Evolutionary conservation across 192 early-diverging fungal species (phyloP).

Genomic region (Coemansia nantahalensis): DNA sequence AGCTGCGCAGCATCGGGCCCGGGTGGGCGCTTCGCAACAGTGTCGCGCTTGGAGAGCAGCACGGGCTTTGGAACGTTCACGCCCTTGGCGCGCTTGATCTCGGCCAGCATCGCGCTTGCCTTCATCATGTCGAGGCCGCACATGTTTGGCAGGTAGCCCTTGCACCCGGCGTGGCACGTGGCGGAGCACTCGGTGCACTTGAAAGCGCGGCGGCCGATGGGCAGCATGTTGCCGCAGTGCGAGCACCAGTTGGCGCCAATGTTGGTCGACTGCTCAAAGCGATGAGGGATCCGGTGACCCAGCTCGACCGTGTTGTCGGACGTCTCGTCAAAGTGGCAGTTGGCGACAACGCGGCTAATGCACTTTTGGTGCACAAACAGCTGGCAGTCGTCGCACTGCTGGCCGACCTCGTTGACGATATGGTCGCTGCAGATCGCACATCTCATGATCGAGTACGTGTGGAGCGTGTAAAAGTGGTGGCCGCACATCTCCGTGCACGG

Average conservation of each 20-base stretch:
- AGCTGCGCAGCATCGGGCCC: background rate
- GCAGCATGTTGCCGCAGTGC: conserved; percentile 96
- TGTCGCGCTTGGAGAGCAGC: conserved; percentile 49
- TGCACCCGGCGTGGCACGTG: conserved; percentile 82
- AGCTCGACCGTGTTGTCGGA: conserved; percentile 34
- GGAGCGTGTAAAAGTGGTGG: conserved; percentile 88
- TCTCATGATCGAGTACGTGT: conserved; percentile 97
- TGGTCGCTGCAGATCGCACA: conserved; percentile 96
- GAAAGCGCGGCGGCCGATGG: conserved; percentile 61
- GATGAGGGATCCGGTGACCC: conserved; percentile 93
- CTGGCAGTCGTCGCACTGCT: conserved; percentile 95
- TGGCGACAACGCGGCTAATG: conserved; percentile 75
- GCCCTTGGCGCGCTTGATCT: conserved; percentile 66
- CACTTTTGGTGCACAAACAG: conserved; percentile 94
- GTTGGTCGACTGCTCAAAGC: conserved; percentile 83
- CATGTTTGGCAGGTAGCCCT: conserved; percentile 83
- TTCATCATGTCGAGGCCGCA: conserved; percentile 88
- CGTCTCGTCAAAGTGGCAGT: conserved; percentile 70
- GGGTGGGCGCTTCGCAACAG: conserved; percentile 35
- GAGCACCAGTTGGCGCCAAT: conserved; percentile 93
- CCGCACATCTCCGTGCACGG: conserved; percentile 85
- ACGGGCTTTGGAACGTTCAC: conserved; percentile 33
- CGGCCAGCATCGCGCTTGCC: conserved; percentile 82
- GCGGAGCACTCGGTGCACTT: conserved; percentile 76
- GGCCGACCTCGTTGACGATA: conserved; percentile 82